phyloP scores from a whole-genome alignment of 169 alveolate species.

The Plasmodium knowlesi region DNA sequence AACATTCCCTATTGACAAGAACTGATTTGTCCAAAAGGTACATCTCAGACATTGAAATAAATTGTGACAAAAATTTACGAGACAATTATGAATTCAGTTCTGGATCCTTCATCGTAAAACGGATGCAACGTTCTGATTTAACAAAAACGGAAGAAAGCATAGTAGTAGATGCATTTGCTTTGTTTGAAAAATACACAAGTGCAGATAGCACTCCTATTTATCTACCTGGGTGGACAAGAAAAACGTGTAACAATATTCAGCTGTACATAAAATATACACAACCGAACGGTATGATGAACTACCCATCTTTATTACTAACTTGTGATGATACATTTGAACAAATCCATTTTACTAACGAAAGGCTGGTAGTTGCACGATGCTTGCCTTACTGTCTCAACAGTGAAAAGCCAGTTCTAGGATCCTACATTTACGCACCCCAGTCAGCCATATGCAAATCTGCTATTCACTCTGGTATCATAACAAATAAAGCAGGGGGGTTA shows the following conservation, averaged over 20 bases:
- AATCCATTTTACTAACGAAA: neutral
- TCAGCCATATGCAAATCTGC: conserved; percentile 82
- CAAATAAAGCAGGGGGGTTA: conserved; percentile 76
- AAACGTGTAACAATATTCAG: conserved; percentile 65
- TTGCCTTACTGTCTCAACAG: conserved; percentile 35
- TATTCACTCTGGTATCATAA: conserved; percentile 80
- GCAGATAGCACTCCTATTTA: conserved; percentile 2
- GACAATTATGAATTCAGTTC: conserved; percentile 59
- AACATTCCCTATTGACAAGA: conserved; percentile 48
- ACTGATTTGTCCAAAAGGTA: conserved; percentile 49
- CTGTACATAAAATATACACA: conserved; percentile 50
- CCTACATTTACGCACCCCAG: conserved; percentile 75
- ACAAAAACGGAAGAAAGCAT: neutral
- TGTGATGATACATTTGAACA: conserved; percentile 72
- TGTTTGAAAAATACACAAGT: conserved; percentile 48
- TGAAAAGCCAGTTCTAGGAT: conserved; percentile 71
- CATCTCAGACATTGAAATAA: conserved; percentile 63
- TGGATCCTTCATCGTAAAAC: conserved; percentile 47
- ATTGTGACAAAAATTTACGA: conserved; percentile 40
- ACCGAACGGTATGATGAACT: conserved; percentile 39
- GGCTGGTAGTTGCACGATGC: conserved; percentile 38
- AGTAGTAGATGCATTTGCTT: conserved; percentile 53
- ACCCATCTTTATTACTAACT: conserved; percentile 49
- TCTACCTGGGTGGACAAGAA: conserved; percentile 63
- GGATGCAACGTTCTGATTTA: conserved; percentile 39